Evolutionary conservation across 805 yeast genomes (phyloP), one percentile per base, ranked within the genome.

Genomic region (Cyberlindnera maritima): DNA sequence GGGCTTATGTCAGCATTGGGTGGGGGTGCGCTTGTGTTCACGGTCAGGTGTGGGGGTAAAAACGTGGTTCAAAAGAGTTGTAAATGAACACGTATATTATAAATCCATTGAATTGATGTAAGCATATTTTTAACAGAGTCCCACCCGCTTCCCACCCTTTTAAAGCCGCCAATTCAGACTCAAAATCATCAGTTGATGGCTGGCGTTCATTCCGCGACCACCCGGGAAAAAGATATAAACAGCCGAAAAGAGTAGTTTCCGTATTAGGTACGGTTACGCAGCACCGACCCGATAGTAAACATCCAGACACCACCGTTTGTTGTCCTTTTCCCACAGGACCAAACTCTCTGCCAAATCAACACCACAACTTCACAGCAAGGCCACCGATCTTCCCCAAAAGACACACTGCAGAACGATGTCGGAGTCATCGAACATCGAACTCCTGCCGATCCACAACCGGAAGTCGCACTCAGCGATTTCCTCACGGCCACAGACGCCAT

Each of bases 371-470:
- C 25, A 21, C 25, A 5, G 9, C n/a, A 21, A 21, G 25, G 25
- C 25, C 25, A 21, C 25, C 5, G 25, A 21, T 21, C 25, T 21
- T 21, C 25, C 5, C 25, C 5, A 21, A 21, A 6, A 5, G 8
- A 21, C 25, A 21, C 9, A 21, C 25, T 21, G 25, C 25, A 21
- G 5, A 18, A 32, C 35, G 14, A 39, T 45, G 49, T 20, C 50
- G 7, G 54, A 39, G n/a, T 34, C 51, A 3, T 36, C 54, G 18
- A 47, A 47, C 39, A 46, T 53, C 15, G 60, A 57, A 44, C 54
- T 55, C 1, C 46, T 55, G 33, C 60, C 60, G 2, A 38, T 55
- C 4, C 57, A 55, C 39, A 55, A 54, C 44, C 35, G 61, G 43
- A 47, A 41, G 43, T 48, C 55, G 7, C 52, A 48, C 37, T 46